A percentile compares a stretch with the other conserved stretches of the same genome.
Conservation (phyloP, 2,329 filamentous ascomycete species). For the Diplodia intermedia region DNA sequence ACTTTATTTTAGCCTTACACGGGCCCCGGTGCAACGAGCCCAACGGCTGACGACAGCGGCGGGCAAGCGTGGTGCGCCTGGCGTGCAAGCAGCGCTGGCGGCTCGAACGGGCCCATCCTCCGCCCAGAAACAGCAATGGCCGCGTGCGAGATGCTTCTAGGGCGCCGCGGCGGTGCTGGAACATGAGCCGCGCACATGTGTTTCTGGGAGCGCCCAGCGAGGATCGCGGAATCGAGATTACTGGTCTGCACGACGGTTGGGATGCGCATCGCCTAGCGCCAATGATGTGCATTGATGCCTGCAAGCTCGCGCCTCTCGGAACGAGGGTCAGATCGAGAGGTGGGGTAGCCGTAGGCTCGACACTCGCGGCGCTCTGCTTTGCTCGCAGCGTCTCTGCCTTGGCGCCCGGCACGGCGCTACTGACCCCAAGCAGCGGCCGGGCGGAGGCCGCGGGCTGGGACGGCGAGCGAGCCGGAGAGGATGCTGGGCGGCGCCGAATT, state of each 20-base stretch:
- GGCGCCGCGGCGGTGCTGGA: not conserved
- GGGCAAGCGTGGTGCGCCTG: conserved; percentile 13
- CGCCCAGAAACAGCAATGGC: conserved; percentile 2
- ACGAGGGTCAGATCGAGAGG: conserved; percentile 19
- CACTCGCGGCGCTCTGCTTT: not conserved
- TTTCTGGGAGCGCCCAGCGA: not conserved
- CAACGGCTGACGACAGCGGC: conserved; percentile 22
- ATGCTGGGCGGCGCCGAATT: conserved; percentile 15
- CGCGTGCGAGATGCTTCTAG: conserved; percentile 1
- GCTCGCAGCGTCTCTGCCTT: not conserved
- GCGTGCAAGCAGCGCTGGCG: not conserved
- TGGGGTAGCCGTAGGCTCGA: conserved; percentile 11
- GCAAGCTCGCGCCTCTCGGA: conserved; percentile 19
- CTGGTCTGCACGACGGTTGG: conserved; percentile 23
- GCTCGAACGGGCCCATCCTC: conserved; percentile 3
- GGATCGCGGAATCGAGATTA: conserved; percentile 24
- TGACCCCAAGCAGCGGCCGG: conserved; percentile 1
- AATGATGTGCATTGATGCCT: conserved; percentile 29
- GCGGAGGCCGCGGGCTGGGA: not conserved
- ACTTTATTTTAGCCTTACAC: conserved; percentile 23
- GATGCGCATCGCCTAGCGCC: conserved; percentile 16
- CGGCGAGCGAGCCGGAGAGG: not conserved
- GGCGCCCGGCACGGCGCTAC: conserved; percentile 12
- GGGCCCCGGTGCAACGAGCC: not conserved
- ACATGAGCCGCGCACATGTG: not conserved